phyloP scores from a whole-genome alignment of 148 eudicot species.

The Dysphania ambrosioides region DNA sequence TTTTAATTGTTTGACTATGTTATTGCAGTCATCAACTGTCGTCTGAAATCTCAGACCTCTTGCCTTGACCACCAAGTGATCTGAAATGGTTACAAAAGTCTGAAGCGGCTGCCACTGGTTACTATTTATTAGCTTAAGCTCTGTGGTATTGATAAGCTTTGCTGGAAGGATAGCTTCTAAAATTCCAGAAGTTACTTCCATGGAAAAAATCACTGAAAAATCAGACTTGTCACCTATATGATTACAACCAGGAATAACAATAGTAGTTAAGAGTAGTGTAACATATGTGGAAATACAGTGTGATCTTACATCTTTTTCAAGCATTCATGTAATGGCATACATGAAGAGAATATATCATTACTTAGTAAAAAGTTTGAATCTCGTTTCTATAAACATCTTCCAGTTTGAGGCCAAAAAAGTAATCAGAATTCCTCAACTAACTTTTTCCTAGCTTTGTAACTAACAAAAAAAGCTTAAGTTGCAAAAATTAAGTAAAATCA shows the following conservation, averaged over 20 bases:
- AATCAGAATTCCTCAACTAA: too few relatives aligned
- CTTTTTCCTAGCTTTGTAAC: too few relatives aligned
- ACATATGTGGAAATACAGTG: neutral
- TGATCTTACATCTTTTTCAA: neutral
- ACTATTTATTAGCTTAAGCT: slow-evolving; percentile 58
- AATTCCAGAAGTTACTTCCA: slow-evolving; percentile 73
- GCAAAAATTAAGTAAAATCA: too few relatives aligned
- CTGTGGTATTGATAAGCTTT: slow-evolving; percentile 68
- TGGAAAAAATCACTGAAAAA: slow-evolving; percentile 63
- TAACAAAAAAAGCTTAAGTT: too few relatives aligned
- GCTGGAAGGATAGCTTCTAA: slow-evolving; percentile 67
- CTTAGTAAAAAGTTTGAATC: neutral
- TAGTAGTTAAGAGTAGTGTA: neutral
- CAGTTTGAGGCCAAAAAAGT: too few relatives aligned
- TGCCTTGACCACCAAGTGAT: slow-evolving; percentile 64
- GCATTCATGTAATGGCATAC: neutral
- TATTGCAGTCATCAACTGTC: slow-evolving; percentile 63
- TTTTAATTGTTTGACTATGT: slow-evolving; percentile 48
- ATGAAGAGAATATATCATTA: too few relatives aligned
- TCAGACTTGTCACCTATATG: slow-evolving; percentile 60
- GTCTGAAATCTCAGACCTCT: slow-evolving; percentile 82
- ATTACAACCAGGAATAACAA: neutral
- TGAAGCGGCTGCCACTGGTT: slow-evolving; percentile 86
- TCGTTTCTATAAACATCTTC: too few relatives aligned
- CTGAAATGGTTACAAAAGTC: slow-evolving; percentile 79